A percentile compares a stretch with the other conserved stretches of the same genome.
These are phyloP conservation scores for Trypanosoma melophagium DNA, from an alignment of 208 protist genomes.

Conservation along the genomic window DNA sequence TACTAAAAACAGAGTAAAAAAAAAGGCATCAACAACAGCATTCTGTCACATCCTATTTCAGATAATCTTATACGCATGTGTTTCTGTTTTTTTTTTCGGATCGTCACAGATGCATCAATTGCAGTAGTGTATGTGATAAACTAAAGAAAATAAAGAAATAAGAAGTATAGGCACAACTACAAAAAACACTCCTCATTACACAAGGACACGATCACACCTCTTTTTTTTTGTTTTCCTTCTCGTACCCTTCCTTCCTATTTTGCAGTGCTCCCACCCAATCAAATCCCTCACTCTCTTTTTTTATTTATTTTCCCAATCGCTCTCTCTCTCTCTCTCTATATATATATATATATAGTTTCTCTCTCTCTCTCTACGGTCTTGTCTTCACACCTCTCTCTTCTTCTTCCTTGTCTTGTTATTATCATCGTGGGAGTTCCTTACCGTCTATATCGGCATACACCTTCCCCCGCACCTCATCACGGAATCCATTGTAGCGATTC, in stretches of 20 bases:
- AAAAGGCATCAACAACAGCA: conserved; percentile 11
- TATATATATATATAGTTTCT: neutral
- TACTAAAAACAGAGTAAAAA: conserved; percentile 17
- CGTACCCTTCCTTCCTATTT: neutral
- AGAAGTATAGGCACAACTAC: conserved; percentile 4
- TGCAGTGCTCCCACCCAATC: no score
- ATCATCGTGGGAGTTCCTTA: conserved; percentile 66
- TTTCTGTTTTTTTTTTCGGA: no score
- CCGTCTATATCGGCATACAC: conserved; percentile 78
- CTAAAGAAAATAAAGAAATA: neutral
- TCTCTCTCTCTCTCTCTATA: neutral
- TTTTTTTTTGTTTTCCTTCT: neutral
- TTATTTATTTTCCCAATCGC: neutral
- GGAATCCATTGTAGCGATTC: conserved; percentile 86
- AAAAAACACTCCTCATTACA: no score
- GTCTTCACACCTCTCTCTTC: neutral
- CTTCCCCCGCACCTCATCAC: conserved; percentile 77
- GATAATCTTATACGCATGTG: no score
- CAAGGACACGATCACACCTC: no score
- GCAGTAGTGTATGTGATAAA: neutral
- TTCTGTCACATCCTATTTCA: no score
- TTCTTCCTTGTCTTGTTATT: neutral
- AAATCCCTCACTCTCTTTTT: no score
- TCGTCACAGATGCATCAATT: no score
- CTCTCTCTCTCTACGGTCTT: neutral